A percentile compares a stretch with the other conserved stretches of the same genome.
phyloP scores from a whole-genome alignment of 768 basidiomycete genomes.

The Lanmaoa rubissima region DNA sequence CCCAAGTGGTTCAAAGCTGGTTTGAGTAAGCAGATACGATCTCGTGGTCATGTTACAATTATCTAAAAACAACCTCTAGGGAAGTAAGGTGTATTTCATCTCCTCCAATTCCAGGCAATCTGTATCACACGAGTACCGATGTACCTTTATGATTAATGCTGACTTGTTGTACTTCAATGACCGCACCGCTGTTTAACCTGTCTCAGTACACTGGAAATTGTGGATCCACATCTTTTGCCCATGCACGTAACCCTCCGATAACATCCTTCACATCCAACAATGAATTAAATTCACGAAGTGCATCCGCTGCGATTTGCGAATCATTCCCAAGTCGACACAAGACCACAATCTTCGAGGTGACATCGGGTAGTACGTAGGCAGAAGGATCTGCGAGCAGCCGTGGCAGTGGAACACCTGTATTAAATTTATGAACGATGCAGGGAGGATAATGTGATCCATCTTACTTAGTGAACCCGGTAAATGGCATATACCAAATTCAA shows the following conservation, averaged over 20 bases:
- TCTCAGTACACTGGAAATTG: slow-evolving; percentile 77
- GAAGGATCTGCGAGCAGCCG: slow-evolving; percentile 61
- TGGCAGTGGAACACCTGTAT: slow-evolving; percentile 70
- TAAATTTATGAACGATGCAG: slow-evolving; percentile 1
- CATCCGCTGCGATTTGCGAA: slow-evolving; percentile 80
- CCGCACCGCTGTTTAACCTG: neutral
- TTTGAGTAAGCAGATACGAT: slow-evolving; percentile 41
- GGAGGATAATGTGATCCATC: slow-evolving; percentile 21
- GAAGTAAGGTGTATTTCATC: slow-evolving; percentile 41
- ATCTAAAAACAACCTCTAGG: slow-evolving; percentile 10
- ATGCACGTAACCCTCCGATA: slow-evolving; percentile 78
- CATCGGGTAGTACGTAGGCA: slow-evolving; percentile 34
- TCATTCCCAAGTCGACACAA: slow-evolving; percentile 92
- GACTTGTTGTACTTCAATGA: slow-evolving; percentile 5
- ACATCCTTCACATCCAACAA: slow-evolving; percentile 56
- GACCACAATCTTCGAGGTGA: slow-evolving; percentile 43
- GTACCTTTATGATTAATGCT: slow-evolving; percentile 1
- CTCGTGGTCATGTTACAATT: neutral
- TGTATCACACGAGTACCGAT: slow-evolving; percentile 6
- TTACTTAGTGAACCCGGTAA: slow-evolving; percentile 73
- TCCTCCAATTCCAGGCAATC: neutral
- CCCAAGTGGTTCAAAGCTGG: slow-evolving; percentile 81
- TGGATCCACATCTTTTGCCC: slow-evolving; percentile 72
- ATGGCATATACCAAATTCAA: slow-evolving; percentile 85
- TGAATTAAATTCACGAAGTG: slow-evolving; percentile 24